These are phyloP conservation scores for Plasmodium gallinaceum DNA, from an alignment of 169 alveolate species.

Conservation along the genomic window DNA sequence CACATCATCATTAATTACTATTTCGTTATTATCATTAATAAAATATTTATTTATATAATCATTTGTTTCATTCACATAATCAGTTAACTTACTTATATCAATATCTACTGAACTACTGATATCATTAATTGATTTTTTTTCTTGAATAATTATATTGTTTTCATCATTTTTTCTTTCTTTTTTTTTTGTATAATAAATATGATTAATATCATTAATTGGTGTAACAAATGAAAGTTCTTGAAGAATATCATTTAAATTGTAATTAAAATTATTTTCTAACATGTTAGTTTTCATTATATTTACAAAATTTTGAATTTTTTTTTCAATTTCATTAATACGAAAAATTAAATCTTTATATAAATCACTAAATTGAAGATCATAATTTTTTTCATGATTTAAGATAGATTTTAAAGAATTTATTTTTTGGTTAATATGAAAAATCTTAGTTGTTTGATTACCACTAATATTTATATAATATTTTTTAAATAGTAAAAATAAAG, in stretches of 20 bases:
- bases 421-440: slow-evolving; percentile 55
- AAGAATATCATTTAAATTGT: background rate
- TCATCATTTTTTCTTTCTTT: background rate
- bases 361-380: slow-evolving; percentile 23
- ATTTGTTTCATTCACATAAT: background rate
- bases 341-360: slow-evolving; percentile 14
- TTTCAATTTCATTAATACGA: slow-evolving; percentile 19
- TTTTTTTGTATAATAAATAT: background rate
- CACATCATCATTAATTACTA: background rate
- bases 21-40: background rate
- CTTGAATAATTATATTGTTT: background rate
- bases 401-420: slow-evolving; percentile 30
- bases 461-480: slow-evolving; percentile 48
- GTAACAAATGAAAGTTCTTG: background rate
- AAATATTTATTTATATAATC: background rate
- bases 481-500: slow-evolving; percentile 43
- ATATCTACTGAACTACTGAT: background rate
- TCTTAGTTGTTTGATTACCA: slow-evolving; percentile 49
- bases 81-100: background rate
- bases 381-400: slow-evolving; percentile 26
- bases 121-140: background rate
- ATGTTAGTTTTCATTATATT: slow-evolving; percentile 10
- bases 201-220: slow-evolving; percentile 9
- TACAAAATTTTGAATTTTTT: slow-evolving; percentile 14
- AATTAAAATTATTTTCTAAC: background rate